Evolutionary conservation across 805 yeast species (phyloP).

Genomic region (Candida silvicultrix): DNA sequence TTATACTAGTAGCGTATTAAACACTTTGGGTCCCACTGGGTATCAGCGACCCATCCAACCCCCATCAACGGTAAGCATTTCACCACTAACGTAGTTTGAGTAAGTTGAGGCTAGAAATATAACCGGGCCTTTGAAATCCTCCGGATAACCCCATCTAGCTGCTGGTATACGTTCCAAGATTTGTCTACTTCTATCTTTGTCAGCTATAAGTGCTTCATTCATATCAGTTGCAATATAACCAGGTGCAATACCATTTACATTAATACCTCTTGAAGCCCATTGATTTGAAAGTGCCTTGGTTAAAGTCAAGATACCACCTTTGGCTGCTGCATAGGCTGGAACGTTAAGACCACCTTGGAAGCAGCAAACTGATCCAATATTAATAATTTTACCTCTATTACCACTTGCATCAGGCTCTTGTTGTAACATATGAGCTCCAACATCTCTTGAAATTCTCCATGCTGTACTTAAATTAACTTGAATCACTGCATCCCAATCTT

Average conservation of each 20-base stretch:
- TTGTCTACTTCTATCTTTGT: slow-evolving; percentile 20
- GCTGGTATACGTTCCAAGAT: slow-evolving; percentile 34
- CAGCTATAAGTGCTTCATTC: slow-evolving; percentile 25
- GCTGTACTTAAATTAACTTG: neutral
- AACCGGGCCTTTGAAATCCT: slow-evolving; percentile 31
- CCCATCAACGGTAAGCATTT: neutral
- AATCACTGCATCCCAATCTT: neutral
- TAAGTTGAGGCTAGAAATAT: neutral
- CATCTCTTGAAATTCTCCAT: neutral
- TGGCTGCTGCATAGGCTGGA: neutral
- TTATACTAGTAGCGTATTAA: too few relatives aligned
- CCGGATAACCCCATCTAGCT: slow-evolving; percentile 38
- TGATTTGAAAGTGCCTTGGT: slow-evolving; percentile 20
- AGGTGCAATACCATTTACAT: slow-evolving; percentile 39
- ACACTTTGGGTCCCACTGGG: too few relatives aligned
- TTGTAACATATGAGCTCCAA: neutral
- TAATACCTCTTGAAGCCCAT: slow-evolving; percentile 34
- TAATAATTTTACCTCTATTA: neutral
- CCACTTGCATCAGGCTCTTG: neutral
- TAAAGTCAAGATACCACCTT: neutral
- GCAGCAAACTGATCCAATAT: neutral
- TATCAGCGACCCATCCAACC: neutral
- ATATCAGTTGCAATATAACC: slow-evolving; percentile 38
- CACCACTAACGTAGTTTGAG: neutral
- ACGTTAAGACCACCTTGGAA: neutral